Percentiles rank a stretch among this genome's conserved stretches.
These are phyloP conservation scores for Nothophoma quercina DNA, from an alignment of 2,329 filamentous ascomycete genomes.

Conservation along the genomic window DNA sequence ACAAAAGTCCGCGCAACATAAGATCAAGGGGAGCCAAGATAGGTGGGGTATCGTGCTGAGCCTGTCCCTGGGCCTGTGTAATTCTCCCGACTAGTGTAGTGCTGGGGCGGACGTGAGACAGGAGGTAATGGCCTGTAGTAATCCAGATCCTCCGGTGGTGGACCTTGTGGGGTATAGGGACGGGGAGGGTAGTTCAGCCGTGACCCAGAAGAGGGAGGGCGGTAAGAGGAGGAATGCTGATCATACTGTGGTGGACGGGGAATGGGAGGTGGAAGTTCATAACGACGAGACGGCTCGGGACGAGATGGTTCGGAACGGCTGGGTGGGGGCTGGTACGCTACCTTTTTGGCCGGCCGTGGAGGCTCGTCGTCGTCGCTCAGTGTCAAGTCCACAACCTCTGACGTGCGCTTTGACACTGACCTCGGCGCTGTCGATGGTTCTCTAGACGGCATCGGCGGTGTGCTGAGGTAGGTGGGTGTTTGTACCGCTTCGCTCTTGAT, in stretches of 20 bases:
- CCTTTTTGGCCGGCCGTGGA: conserved; percentile 48
- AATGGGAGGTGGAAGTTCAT: conserved; percentile 39
- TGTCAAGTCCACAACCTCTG: conserved; percentile 59
- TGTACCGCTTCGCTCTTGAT: conserved; percentile 51
- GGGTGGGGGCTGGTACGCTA: conserved; percentile 51
- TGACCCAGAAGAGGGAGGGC: conserved; percentile 32
- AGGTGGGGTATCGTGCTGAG: conserved; percentile 35
- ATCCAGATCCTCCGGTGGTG: conserved; percentile 8
- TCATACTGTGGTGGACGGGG: conserved; percentile 26
- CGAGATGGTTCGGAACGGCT: conserved; percentile 43
- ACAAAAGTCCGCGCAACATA: conserved; percentile 19
- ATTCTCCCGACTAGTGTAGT: conserved; percentile 2
- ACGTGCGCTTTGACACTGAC: conserved; percentile 53
- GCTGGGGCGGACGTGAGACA: conserved; percentile 9
- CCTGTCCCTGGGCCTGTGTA: conserved; percentile 29
- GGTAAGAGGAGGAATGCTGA: conserved; percentile 26
- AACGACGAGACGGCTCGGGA: conserved; percentile 41
- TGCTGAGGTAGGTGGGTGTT: conserved; percentile 50
- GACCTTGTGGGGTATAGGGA: conserved; percentile 11
- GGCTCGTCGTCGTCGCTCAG: conserved; percentile 56
- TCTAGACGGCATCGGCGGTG: conserved; percentile 56
- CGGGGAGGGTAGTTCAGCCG: conserved; percentile 27
- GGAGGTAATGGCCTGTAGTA: conserved; percentile 15
- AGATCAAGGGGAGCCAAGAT: conserved; percentile 39
- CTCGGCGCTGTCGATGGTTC: conserved; percentile 48